Conservation (phyloP, 2,329 filamentous ascomycete genomes). For the Pestalotiopsis sp. region DNA sequence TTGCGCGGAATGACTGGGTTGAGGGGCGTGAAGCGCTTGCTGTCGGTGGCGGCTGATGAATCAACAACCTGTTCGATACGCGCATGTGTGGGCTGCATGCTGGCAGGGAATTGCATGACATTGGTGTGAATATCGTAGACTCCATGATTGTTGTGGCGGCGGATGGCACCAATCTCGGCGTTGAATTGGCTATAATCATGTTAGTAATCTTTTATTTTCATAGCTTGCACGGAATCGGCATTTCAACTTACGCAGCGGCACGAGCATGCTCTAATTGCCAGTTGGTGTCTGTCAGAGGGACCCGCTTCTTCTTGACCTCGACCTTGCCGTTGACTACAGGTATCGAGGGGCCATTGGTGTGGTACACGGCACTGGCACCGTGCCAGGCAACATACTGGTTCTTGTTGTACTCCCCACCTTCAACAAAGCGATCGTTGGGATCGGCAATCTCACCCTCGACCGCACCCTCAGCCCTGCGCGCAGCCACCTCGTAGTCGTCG, state of each 20-base stretch:
- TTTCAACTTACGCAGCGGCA: slow-evolving; percentile 73
- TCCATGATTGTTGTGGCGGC: slow-evolving; percentile 71
- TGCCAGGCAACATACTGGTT: slow-evolving; percentile 99
- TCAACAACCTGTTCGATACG: slow-evolving; percentile 72
- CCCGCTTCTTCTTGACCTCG: slow-evolving; percentile 80
- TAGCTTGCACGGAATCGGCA: neutral
- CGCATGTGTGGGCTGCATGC: slow-evolving; percentile 87
- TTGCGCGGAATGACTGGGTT: slow-evolving; percentile 54
- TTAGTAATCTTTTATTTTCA: slow-evolving; percentile 15
- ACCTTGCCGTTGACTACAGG: slow-evolving; percentile 76
- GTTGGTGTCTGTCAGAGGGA: slow-evolving; percentile 89
- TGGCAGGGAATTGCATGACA: slow-evolving; percentile 80
- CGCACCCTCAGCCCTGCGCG: slow-evolving; percentile 74
- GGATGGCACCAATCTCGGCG: slow-evolving; percentile 67
- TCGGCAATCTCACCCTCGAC: slow-evolving; percentile 91
- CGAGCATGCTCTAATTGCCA: slow-evolving; percentile 96
- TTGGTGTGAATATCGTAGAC: slow-evolving; percentile 97
- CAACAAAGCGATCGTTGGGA: slow-evolving; percentile 78
- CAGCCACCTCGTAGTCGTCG: slow-evolving; percentile 87
- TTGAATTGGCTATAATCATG: slow-evolving; percentile 77
- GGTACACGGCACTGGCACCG: slow-evolving; percentile 93
- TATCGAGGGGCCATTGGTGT: slow-evolving; percentile 77
- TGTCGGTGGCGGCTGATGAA: slow-evolving; percentile 27
- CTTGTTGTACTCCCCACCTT: slow-evolving; percentile 90
- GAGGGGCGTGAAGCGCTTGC: slow-evolving; percentile 48